phyloP scores from a whole-genome alignment of 768 basidiomycete genomes.

The Infundibulicybe gibba region DNA sequence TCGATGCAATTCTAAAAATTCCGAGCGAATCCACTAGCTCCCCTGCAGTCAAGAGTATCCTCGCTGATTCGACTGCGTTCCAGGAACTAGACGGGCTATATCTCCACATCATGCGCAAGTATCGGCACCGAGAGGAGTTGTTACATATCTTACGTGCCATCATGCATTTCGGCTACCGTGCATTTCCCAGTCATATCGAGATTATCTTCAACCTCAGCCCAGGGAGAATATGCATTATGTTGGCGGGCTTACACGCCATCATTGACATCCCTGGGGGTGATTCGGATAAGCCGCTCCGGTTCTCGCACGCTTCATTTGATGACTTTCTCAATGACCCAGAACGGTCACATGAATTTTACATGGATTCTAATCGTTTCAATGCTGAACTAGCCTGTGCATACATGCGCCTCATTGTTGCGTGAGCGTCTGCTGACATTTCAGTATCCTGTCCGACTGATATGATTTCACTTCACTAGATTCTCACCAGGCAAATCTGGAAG shows the following conservation, averaged over 20 bases:
- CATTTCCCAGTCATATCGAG: too few relatives aligned
- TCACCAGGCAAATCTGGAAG: too few relatives aligned
- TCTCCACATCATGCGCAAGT: too few relatives aligned
- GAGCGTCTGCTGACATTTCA: too few relatives aligned
- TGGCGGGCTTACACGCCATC: constrained; percentile 4
- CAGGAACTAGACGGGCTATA: too few relatives aligned
- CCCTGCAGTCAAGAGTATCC: background rate
- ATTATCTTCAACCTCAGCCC: constrained; percentile 1
- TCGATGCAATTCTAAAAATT: constrained; percentile 1
- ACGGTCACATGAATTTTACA: constrained; percentile 1
- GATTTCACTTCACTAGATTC: too few relatives aligned
- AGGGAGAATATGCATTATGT: background rate
- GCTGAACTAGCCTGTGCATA: too few relatives aligned
- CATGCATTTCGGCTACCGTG: background rate
- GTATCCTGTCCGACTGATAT: background rate
- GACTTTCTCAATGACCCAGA: constrained; percentile 6
- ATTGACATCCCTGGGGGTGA: constrained; percentile 1
- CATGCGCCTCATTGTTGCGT: too few relatives aligned
- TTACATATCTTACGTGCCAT: constrained; percentile 2
- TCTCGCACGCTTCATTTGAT: constrained; percentile 7
- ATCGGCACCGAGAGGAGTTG: too few relatives aligned
- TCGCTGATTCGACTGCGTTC: background rate
- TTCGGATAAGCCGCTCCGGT: constrained; percentile 1
- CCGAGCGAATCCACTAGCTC: background rate
- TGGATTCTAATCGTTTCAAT: background rate